Evolutionary conservation across 1,284 basidiomycete genomes (phyloP), one percentile per base, ranked within the genome.

Genomic region (Naganishia sp.): DNA sequence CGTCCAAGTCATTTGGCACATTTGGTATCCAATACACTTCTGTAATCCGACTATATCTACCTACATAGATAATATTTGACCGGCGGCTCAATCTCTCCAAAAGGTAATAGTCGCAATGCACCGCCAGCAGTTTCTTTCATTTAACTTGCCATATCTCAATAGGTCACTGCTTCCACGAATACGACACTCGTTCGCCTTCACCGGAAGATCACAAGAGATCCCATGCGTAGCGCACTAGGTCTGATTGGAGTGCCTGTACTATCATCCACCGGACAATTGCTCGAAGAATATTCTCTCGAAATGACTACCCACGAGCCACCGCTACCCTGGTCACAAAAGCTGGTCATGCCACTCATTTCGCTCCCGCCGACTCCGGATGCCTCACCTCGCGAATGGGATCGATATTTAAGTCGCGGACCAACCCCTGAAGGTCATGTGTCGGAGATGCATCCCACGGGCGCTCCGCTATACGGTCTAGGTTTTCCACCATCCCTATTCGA

Each of bases 401-500:
- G 52, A 48, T 11, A 50, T 6, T 18, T 21, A 6, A 33, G 48
- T 16, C n/a, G 57, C n/a, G 18, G 48, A 4, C 46, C 57, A 18
- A 43, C 57, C 16, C 48, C 57, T 23, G 15, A 23, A n/a, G 48
- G 48, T n/a, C 31, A 52, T 43, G 57, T n/a, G 9, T 50, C 57
- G 49, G 23, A 48, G 48, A 21, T 25, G 3, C 57, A 61, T 61
- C 57, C 57, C 9, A 21, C 57, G 16, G 48, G 48, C 13, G 57
- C 57, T 15, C 57, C 57, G 9, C n/a, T 61, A 21, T 61, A 61
- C 45, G 57, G 57, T 18, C 36, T 61, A 4, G 57, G 57, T 5
- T 52, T 61, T 11, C 48, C 33, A 5, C 33, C 33, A 10, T 50
- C 57, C 7, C 21, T 49, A n/a, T 61, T 61, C 39, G 57, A 61